Base-by-base conservation (phyloP, 805 yeast genomes). In the Yarrowia phangngaensis region DNA sequence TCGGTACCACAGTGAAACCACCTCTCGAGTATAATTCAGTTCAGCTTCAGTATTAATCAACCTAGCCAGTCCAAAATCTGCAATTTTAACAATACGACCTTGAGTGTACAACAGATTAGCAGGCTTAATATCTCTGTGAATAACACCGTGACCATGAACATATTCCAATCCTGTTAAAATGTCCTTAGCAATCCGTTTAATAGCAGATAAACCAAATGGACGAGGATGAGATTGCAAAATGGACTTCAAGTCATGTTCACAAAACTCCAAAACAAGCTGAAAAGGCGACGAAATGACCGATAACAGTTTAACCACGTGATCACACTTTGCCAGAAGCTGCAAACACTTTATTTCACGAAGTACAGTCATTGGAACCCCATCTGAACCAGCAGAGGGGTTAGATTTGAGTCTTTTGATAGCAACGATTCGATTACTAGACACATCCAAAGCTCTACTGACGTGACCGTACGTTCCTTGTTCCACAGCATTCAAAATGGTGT, bases 51-150 rank as follows among this genome's bases (percentile, higher is more conserved):
- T 4, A 5, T 38, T 72, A 4, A 78, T 71, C 56, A 80, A 84
- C 0, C 97, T 85, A 1, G 97, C 95, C 8, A 90, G 96, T 1
- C 97, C 97, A 65, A 90, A 90, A 64, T 90, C 98, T 2, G 96
- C 97, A 40, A 90, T 72, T 58, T 90, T 92, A 11, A 87, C 90
- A 8, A 75, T 80, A 3, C 94, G 89, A 9, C 72, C 65, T 2
- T 74, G 73, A 14, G 86, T 80, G 13, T 89, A 63, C 24, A 90
- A 67, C 17, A 90, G 78, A 62, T 90, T 90, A 0, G 96, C 97
- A 2, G 97, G 95, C 62, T 89, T 90, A 47, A 90, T 84, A 63
- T 90, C 97, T 53, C 97, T 68, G 62, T 90, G 98, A 32, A 90
- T 89, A 58, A 68, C 82, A 8, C 87, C 86, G 53, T 73, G 79